Evolutionary conservation across 257 asterid genomes (phyloP).

Genomic region (Gentiana macrophylla): DNA sequence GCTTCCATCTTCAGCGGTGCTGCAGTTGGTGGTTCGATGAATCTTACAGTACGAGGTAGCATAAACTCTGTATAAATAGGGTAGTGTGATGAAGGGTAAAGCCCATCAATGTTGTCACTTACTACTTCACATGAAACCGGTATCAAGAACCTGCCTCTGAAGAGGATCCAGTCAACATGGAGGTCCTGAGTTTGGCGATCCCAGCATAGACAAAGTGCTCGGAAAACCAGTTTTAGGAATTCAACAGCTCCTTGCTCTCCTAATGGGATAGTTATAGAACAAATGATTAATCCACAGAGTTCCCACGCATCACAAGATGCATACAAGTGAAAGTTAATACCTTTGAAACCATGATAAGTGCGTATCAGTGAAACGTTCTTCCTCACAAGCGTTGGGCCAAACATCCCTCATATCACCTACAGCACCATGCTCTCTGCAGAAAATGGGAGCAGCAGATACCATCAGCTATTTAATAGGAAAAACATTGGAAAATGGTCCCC

Average conservation of each 20-base stretch:
- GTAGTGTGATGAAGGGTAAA: conserved; percentile 81
- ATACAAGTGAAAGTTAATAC: conserved; percentile 19
- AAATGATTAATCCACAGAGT: not conserved
- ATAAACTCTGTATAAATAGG: conserved; percentile 77
- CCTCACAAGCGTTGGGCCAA: conserved; percentile 93
- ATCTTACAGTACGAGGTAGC: conserved; percentile 84
- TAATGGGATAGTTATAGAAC: conserved; percentile 12
- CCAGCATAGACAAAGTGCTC: conserved; percentile 99
- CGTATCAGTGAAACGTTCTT: conserved; percentile 73
- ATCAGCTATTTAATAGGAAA: conserved; percentile 5
- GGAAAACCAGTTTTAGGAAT: conserved; percentile 65
- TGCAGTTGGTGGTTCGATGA: conserved; percentile 35
- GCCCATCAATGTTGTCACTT: conserved; percentile 83
- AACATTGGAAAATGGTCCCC: not conserved
- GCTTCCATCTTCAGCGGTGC: conserved; percentile 31
- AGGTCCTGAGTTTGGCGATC: conserved; percentile 98
- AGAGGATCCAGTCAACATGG: conserved; percentile 93
- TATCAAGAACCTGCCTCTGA: conserved; percentile 71
- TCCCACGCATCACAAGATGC: not conserved
- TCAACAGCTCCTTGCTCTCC: conserved; percentile 90
- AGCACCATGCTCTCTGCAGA: conserved; percentile 83
- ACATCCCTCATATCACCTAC: conserved; percentile 98
- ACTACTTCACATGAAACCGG: conserved; percentile 90
- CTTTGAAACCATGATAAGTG: conserved; percentile 96
- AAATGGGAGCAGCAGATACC: conserved; percentile 7